phyloP scores from a whole-genome alignment of 2,329 filamentous ascomycete species.

The Calycina herbarum region DNA sequence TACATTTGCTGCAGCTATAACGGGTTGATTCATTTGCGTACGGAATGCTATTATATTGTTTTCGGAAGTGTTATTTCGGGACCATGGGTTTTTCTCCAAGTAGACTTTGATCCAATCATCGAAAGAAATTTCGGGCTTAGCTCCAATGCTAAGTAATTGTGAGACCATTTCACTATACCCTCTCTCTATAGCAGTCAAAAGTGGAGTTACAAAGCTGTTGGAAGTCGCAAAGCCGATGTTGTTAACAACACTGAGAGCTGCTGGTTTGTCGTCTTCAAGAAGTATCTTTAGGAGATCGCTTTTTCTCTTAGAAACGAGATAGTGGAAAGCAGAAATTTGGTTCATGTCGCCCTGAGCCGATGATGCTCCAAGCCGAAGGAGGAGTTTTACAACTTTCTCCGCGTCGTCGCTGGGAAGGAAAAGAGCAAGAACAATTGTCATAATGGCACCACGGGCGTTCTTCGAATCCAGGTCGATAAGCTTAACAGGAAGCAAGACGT shows the following conservation, averaged over 20 bases:
- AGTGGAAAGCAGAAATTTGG: conserved; percentile 66
- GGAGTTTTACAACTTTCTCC: conserved; percentile 60
- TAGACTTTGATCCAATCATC: conserved; percentile 63
- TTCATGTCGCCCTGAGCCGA: conserved; percentile 69
- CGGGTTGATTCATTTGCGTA: conserved; percentile 57
- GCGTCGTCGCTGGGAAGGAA: conserved; percentile 63
- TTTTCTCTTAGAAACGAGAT: conserved; percentile 55
- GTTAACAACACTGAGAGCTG: conserved; percentile 64
- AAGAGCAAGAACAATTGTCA: conserved; percentile 69
- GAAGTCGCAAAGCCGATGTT: conserved; percentile 52
- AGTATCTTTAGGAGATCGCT: conserved; percentile 50
- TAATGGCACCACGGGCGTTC: conserved; percentile 56
- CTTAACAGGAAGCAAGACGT: conserved; percentile 74
- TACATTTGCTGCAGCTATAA: conserved; percentile 58
- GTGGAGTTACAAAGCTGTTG: conserved; percentile 45
- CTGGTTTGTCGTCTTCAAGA: conserved; percentile 57
- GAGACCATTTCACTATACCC: conserved; percentile 54
- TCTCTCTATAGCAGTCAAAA: conserved; percentile 59
- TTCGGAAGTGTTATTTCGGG: conserved; percentile 45
- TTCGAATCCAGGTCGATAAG: conserved; percentile 34
- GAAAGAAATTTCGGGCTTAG: conserved; percentile 59
- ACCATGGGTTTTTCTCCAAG: conserved; percentile 43
- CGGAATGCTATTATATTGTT: conserved; percentile 51
- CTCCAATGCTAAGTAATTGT: conserved; percentile 64
- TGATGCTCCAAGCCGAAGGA: conserved; percentile 71